Evolutionary conservation across 495 filamentous ascomycete genomes (phyloP).

Genomic region (Usnea hakonensis): DNA sequence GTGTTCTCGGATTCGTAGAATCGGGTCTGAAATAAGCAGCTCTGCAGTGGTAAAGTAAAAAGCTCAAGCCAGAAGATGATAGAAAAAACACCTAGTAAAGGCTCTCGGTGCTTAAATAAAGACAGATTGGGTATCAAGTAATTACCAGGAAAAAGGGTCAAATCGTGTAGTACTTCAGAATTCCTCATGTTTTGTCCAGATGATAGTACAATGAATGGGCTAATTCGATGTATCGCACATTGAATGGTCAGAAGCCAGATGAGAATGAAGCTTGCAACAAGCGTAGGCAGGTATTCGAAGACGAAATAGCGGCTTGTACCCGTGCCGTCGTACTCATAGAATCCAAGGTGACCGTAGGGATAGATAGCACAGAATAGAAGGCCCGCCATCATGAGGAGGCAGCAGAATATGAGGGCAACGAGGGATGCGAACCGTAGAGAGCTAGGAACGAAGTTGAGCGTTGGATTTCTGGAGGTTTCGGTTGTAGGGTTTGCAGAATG

Average conservation of each 20-base stretch:
- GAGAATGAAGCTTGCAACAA: constrained; percentile 63
- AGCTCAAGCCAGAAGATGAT: constrained; percentile 55
- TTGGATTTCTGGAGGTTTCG: constrained; percentile 41
- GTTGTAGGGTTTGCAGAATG: constrained; percentile 43
- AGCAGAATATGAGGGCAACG: constrained; percentile 47
- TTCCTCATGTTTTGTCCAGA: constrained; percentile 36
- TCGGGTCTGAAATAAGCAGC: constrained; percentile 54
- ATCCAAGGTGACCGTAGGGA: constrained; percentile 53
- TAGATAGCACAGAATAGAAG: constrained; percentile 68
- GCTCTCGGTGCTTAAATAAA: constrained; percentile 49
- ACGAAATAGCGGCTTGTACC: constrained; percentile 73
- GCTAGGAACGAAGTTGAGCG: constrained; percentile 57
- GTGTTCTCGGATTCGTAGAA: constrained; percentile 34
- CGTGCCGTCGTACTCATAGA: constrained; percentile 57
- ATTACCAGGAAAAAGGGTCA: constrained; percentile 40
- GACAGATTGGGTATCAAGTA: constrained; percentile 54
- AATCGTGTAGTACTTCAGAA: constrained; percentile 33
- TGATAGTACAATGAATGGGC: constrained; percentile 71
- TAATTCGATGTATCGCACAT: constrained; percentile 63
- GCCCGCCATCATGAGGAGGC: constrained; percentile 61
- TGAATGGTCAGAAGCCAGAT: constrained; percentile 69
- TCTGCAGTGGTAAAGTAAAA: constrained; percentile 58
- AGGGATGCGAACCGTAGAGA: constrained; percentile 59
- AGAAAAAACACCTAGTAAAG: constrained; percentile 46
- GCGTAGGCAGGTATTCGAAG: constrained; percentile 73